Evolutionary conservation across 75 land plant species (phyloP), one percentile per base, ranked within the genome.

Genomic region (Picea glauca): DNA sequence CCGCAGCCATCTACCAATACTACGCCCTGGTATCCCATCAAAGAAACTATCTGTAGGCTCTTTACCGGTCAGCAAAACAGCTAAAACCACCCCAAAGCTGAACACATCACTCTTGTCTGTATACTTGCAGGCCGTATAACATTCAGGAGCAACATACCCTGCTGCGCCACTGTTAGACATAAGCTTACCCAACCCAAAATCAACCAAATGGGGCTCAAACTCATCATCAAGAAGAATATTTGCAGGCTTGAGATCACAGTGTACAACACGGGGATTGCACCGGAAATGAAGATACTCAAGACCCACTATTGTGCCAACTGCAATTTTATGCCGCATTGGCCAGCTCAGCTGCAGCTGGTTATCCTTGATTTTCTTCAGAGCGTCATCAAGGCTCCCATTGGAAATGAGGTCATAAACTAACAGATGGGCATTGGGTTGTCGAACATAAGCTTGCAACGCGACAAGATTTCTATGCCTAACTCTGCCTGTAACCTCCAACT

Each of bases 61-160:
- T 82, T 79, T 84, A 13, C 93, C 91, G 17, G 90, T 88, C 11
- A 93, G 78, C 26, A 93, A 76, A 12, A 90, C 85, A 26, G 58
- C 87, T 64, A 93, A 80, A 21, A 93, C 85, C 58, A 93, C 78
- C 72, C 95, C 95, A 76, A 93, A 88, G 78, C 95, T 90, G 72
- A 83, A 93, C 21, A 93, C 74, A 43, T 93, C 93, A 33, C 95
- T 93, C 78, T 90, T 93, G 74, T 87, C 88, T 0, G 89, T 93
- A 61, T 90, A 93, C 78, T 90, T 91, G 88, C 83, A 78, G 61
- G 85, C 86, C 80, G 89, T 89, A 68, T 84, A 75, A 76, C 84
- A 89, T 81, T 95, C 96, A 0, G 98, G 98, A 54, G 98, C 90
- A 73, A 79, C 79, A 75, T 87, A 75, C 2, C 80, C 63, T 54